phyloP scores from a whole-genome alignment of 768 basidiomycete genomes.

The Phanerochaete sordida region DNA sequence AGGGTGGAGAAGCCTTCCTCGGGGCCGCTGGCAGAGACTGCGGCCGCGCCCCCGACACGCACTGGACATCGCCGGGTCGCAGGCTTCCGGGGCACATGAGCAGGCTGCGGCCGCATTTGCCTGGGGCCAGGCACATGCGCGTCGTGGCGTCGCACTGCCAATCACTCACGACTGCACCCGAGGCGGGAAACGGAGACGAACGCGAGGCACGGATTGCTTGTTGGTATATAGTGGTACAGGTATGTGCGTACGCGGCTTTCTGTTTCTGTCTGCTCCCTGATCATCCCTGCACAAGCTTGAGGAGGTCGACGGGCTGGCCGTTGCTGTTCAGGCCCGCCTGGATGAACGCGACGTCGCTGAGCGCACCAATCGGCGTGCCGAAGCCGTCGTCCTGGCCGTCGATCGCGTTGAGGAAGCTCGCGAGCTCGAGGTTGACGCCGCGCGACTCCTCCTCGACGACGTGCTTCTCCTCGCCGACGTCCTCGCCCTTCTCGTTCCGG shows the following conservation, averaged over 20 bases:
- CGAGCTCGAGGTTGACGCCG: constrained; percentile 57
- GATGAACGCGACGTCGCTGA: constrained; percentile 77
- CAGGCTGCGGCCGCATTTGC: too few relatives aligned
- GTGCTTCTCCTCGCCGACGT: constrained; percentile 35
- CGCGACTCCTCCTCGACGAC: constrained; percentile 43
- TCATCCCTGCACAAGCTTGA: constrained; percentile 26
- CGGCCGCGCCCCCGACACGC: too few relatives aligned
- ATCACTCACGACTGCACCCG: background rate
- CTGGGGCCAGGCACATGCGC: too few relatives aligned
- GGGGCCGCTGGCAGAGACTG: too few relatives aligned
- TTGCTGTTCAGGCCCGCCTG: constrained; percentile 70
- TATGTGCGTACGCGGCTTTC: background rate
- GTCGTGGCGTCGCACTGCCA: too few relatives aligned
- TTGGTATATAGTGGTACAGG: background rate
- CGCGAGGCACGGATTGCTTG: background rate
- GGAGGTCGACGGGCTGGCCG: constrained; percentile 57
- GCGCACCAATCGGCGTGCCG: constrained; percentile 59
- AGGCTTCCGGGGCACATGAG: too few relatives aligned
- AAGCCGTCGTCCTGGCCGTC: constrained; percentile 45
- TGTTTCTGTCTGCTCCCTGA: background rate
- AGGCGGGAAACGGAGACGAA: background rate
- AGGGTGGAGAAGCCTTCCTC: too few relatives aligned
- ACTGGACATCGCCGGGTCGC: too few relatives aligned
- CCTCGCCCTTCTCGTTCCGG: constrained; percentile 38
- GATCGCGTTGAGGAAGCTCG: constrained; percentile 57